Base-by-base conservation (phyloP, 257 asterid genomes). In the Scutellaria baicalensis region DNA sequence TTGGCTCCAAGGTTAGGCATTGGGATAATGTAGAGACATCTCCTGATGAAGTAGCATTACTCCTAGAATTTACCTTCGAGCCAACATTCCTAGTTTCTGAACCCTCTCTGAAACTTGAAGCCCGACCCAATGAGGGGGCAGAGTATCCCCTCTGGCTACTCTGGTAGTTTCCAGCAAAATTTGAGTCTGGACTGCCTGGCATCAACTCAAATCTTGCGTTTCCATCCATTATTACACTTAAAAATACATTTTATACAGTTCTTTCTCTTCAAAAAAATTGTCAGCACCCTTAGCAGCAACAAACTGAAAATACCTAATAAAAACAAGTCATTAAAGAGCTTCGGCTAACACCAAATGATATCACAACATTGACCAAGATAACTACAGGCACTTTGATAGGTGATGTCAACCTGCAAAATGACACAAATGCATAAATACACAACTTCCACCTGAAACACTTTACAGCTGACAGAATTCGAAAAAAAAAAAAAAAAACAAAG, bases 91-190 rank as follows among this genome's bases (percentile, higher is more conserved):
- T 84, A 50, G 78, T 82, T 50, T 89, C 96, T 61, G 86, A 79
- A 76, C 84, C 78, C 74, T 93, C 97, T 69, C 94, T 82, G 82
- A 89, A 90, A 85, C 97, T 93, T 70, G 91, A 84, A 43, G 95
- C 80, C 77, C 91, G 84, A 39, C 85, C 96, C 72, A 89, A 66
- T 64, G 75, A 64, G 64, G 91, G 82, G 68, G 86, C 89, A 70
- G 88, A 23, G 83, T 82, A 89, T 68, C 83, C 84, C 66, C 96
- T 86, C 75, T 81, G 97, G 64, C 88, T 84, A 76, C 71, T 85
- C 71, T 83, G 83, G 81, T 86, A 88, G 81, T 79, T 88, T 52
- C 93, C 96, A 43, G 84, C 65, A 80, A 86, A 84, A 67, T 82
- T 69, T 6, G 90, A 78, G 54, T 91, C 99, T 5, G 95, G 84